A percentile compares a stretch with the other conserved stretches of the same genome.
phyloP scores from a whole-genome alignment of 306 rosid species.

The Castanospermum australe region DNA sequence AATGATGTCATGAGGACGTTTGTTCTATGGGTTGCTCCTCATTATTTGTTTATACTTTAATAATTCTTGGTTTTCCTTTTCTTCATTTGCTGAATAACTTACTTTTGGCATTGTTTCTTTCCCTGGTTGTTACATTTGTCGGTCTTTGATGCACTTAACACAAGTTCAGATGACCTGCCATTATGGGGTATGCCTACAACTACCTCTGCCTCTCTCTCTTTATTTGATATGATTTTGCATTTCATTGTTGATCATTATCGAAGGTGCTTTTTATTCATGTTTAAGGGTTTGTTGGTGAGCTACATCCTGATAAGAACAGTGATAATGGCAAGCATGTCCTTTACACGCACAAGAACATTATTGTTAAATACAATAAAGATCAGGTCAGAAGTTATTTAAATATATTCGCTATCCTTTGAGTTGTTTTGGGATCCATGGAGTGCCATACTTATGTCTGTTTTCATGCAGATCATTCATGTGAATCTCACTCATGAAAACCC shows the following conservation, averaged over 20 bases:
- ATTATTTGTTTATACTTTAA: background rate
- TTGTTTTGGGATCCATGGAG: conserved; percentile 16
- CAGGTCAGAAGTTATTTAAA: conserved; percentile 67
- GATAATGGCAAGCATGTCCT: conserved; percentile 87
- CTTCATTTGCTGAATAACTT: conserved; percentile 27
- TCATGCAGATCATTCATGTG: conserved; percentile 85
- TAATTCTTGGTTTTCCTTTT: background rate
- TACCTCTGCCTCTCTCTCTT: conserved; percentile 21
- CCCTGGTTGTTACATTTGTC: conserved; percentile 16
- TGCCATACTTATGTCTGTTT: conserved; percentile 25
- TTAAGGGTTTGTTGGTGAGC: conserved; percentile 92
- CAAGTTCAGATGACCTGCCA: conserved; percentile 93
- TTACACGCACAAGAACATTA: conserved; percentile 79
- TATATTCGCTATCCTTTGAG: background rate
- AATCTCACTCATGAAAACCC: conserved; percentile 85
- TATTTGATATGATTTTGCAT: conserved; percentile 9
- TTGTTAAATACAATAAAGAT: conserved; percentile 80
- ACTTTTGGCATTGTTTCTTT: conserved; percentile 24
- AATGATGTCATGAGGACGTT: conserved; percentile 20
- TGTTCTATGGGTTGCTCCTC: conserved; percentile 14
- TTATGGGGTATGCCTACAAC: conserved; percentile 75
- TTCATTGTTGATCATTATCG: conserved; percentile 22
- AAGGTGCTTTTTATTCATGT: conserved; percentile 4
- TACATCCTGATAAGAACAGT: conserved; percentile 78
- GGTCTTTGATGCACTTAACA: conserved; percentile 37